Evolutionary conservation across 495 filamentous ascomycete species (phyloP).

Genomic region (Aspergillus affinis): DNA sequence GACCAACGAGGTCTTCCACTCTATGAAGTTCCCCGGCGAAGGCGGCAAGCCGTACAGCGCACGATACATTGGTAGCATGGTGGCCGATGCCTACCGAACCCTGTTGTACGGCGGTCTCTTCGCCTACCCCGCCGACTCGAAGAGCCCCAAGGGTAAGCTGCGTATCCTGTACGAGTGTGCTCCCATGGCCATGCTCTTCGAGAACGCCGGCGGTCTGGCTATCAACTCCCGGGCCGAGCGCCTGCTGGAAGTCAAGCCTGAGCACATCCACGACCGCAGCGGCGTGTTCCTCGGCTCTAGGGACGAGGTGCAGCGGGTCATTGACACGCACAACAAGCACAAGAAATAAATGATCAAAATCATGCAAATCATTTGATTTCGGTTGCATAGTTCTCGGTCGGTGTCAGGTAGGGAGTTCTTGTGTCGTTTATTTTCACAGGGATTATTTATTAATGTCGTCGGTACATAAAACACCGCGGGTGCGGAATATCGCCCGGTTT

Average conservation of each 20-base stretch:
- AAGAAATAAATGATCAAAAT: constrained; percentile 32
- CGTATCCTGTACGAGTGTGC: constrained; percentile 98
- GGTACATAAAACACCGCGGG: background rate
- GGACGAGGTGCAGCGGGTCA: constrained; percentile 94
- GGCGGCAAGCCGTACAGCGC: constrained; percentile 89
- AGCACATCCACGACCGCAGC: constrained; percentile 92
- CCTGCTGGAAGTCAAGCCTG: constrained; percentile 85
- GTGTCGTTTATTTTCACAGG: constrained; percentile 1
- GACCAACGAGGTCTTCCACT: constrained; percentile 83
- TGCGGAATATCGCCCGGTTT: background rate
- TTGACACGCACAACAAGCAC: constrained; percentile 55
- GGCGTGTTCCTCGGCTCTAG: constrained; percentile 96
- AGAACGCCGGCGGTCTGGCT: constrained; percentile 94
- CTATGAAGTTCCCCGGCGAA: constrained; percentile 72
- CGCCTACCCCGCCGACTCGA: constrained; percentile 95
- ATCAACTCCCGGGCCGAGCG: constrained; percentile 84
- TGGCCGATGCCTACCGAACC: constrained; percentile 96
- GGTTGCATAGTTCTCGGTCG: constrained; percentile 2
- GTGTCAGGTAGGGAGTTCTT: constrained; percentile 17
- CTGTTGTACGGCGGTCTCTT: constrained; percentile 95
- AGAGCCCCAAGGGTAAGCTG: constrained; percentile 97
- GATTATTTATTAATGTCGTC: constrained; percentile 2
- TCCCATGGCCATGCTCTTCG: constrained; percentile 98
- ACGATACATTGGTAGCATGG: constrained; percentile 96
- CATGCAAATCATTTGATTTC: background rate